These are phyloP conservation scores for Phytophthora crassamura DNA, from an alignment of 352 stramenopile species.

Conservation along the genomic window DNA sequence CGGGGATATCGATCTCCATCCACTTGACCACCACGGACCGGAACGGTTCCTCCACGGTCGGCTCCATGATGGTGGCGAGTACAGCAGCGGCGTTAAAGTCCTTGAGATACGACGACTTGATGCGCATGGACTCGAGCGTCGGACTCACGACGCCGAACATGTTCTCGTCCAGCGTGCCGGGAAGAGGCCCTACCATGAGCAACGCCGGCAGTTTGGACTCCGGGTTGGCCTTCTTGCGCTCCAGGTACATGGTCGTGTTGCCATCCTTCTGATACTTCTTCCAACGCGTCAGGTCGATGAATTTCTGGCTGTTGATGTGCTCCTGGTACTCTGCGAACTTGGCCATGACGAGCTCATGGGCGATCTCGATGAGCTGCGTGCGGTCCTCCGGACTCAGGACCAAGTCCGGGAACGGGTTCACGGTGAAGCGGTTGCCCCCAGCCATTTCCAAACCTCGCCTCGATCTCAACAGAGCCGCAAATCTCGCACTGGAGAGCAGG, in stretches of 20 bases:
- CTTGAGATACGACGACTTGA: conserved; percentile 37
- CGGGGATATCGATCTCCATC: conserved; percentile 42
- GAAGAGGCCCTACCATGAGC: conserved; percentile 38
- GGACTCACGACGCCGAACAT: conserved; percentile 49
- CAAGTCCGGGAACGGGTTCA: conserved; percentile 37
- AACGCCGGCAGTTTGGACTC: conserved; percentile 33
- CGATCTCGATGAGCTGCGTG: conserved; percentile 24
- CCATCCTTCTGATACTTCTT: conserved; percentile 27
- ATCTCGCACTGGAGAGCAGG: conserved; percentile 12
- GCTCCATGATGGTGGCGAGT: conserved; percentile 50
- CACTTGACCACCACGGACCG: conserved; percentile 43
- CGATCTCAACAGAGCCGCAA: not conserved
- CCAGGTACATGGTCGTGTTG: conserved; percentile 28
- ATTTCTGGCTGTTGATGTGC: conserved; percentile 30
- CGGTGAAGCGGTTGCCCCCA: conserved; percentile 28
- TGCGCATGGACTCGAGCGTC: conserved; percentile 42
- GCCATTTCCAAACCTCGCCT: conserved; percentile 1
- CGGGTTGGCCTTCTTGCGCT: conserved; percentile 26
- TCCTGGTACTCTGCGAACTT: conserved; percentile 39
- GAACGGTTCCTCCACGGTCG: conserved; percentile 54
- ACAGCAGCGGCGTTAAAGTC: conserved; percentile 50
- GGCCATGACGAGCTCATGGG: conserved; percentile 17
- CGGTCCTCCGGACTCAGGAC: conserved; percentile 10
- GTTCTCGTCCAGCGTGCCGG: conserved; percentile 42
- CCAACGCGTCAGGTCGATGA: conserved; percentile 26